Evolutionary conservation across 2,329 filamentous ascomycete genomes (phyloP), one percentile per base, ranked within the genome.

Genomic region (Diaporthe vexans): DNA sequence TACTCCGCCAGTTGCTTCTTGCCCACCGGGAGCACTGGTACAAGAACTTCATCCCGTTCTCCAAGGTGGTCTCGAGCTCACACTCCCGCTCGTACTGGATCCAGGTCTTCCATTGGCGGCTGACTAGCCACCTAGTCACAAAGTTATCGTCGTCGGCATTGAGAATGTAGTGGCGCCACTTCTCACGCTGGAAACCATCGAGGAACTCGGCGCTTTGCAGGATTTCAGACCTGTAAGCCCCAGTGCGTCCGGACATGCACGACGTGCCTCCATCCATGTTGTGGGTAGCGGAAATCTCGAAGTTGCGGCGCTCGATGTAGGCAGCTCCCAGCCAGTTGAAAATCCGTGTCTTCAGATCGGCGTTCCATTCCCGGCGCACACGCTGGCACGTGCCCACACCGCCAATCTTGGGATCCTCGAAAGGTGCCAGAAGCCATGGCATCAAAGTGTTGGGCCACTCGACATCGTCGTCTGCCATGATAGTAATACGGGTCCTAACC

Each of bases 71-170:
- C 86, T 97, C 92, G 75, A 98, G 93, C 84, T 97, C 94, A 79
- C 94, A 97, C 81, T 97, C 94, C 63, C 90, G 91, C 82, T 98
- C 93, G 85, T 98, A 98, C 85, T 98, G 96, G 83, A 98, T 94
- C 88, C 94, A 96, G 29, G 95, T 98, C 85, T 97, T 95, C 94
- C 95, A 97, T 78, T 93, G 90, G 85, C 98, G 93, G 77, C 92
- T 94, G 78, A 98, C 95, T 80, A 98, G 90, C 96, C 96, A 98
- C 74, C 96, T 92, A 9, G 96, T 98, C 79, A 98, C 94, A 85
- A 98, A 98, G 85, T 98, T 98, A 88, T 98, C 96, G 83, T 98
- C 96, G 83, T 98, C 96, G 35, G 96, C 95, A 81, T 98, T 98
- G 76, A 98, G 89, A 80, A 95, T 95, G 85, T 93, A 97, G 79